Evolutionary conservation across 2,329 filamentous ascomycete genomes (phyloP).

Genomic region (Laburnicola sp.): DNA sequence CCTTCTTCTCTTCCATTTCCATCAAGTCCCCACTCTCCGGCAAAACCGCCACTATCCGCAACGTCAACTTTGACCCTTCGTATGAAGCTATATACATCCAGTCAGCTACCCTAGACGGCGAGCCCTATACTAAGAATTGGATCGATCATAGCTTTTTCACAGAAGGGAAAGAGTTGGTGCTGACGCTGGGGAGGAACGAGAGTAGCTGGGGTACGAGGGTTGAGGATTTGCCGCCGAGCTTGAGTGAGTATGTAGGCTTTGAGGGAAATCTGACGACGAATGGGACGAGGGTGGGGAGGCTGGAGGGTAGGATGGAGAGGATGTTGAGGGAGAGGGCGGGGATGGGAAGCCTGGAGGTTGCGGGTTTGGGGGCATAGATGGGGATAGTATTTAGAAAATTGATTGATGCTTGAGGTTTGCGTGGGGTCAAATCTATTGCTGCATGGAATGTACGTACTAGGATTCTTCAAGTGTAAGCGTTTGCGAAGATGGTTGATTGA

Average conservation of each 20-base stretch:
- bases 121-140: constrained; percentile 48
- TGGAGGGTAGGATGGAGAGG: not conserved
- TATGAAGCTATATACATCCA: constrained; percentile 50
- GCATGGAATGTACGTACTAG: no score
- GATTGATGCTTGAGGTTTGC: no score
- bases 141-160: constrained; percentile 49
- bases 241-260: constrained; percentile 29
- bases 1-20: constrained; percentile 47
- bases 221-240: constrained; percentile 49
- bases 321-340: constrained; percentile 3
- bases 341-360: not conserved
- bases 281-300: constrained; percentile 3
- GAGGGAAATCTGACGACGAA: constrained; percentile 15
- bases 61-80: constrained; percentile 45
- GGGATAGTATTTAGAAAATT: no score
- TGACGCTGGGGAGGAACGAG: constrained; percentile 47
- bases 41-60: constrained; percentile 45
- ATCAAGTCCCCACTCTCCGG: constrained; percentile 44
- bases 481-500: no score
- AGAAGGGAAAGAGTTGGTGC: constrained; percentile 47
- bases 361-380: not conserved
- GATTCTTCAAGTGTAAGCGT: no score
- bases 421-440: no score
- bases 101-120: constrained; percentile 46
- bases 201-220: constrained; percentile 48